phyloP scores from a whole-genome alignment of 306 rosid species.

The Cicer bijugum region DNA sequence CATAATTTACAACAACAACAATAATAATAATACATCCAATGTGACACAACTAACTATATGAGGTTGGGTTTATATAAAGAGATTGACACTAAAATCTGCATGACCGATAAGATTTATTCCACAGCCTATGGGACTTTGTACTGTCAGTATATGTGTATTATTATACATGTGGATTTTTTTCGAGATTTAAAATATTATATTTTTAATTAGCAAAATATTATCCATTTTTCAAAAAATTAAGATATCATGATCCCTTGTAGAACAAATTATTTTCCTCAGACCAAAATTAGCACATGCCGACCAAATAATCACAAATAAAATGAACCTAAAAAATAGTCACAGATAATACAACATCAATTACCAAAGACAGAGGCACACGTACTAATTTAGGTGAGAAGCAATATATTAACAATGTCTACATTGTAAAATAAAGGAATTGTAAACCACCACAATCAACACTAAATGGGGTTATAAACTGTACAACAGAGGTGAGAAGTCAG shows the following conservation, averaged over 20 bases:
- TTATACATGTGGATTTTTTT: not conserved
- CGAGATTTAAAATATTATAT: not conserved
- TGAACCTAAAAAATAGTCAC: not conserved
- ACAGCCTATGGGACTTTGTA: not conserved
- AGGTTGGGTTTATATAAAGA: not conserved
- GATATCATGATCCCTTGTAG: not conserved
- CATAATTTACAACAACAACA: not conserved
- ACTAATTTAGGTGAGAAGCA: not conserved
- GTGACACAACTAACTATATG: not conserved
- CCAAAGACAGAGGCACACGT: not conserved
- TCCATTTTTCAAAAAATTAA: not conserved
- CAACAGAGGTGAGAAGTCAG: not conserved
- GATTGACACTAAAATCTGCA: not conserved
- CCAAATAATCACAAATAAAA: conserved; percentile 5
- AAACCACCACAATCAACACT: conserved; percentile 27
- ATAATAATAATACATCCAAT: not conserved
- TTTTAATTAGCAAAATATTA: not conserved
- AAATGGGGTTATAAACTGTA: not conserved
- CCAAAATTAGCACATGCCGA: not conserved
- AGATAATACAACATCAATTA: conserved; percentile 8
- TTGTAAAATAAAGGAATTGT: conserved; percentile 5
- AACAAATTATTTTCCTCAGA: not conserved
- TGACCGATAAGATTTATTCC: not conserved
- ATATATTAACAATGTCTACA: not conserved
- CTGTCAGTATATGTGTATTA: not conserved